Evolutionary conservation across 305 asterid genomes (phyloP).

Genomic region (Fraxinus dipetala): DNA sequence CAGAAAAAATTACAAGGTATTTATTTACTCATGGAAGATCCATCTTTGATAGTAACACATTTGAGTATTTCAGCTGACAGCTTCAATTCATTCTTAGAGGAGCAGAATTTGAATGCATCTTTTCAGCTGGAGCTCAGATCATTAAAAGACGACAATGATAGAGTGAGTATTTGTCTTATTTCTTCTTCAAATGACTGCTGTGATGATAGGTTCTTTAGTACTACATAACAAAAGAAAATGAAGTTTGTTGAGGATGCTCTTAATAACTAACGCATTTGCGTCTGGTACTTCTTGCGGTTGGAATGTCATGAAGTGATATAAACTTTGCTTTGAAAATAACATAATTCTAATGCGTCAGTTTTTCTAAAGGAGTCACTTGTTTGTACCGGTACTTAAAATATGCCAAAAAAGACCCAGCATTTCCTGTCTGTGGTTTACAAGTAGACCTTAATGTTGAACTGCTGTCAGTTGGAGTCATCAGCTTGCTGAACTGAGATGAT

Average conservation of each 20-base stretch:
- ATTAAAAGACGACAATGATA: conserved; percentile 55
- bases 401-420: background rate
- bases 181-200: background rate
- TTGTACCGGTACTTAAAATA: background rate
- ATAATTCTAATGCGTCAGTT: background rate
- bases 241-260: conserved; percentile 13
- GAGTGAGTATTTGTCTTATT: conserved; percentile 53
- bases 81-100: conserved; percentile 57
- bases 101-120: conserved; percentile 66
- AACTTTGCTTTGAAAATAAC: background rate
- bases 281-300: background rate
- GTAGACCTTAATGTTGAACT: background rate
- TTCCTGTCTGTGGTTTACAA: background rate
- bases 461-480: conserved; percentile 8
- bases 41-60: conserved; percentile 15
- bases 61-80: conserved; percentile 41
- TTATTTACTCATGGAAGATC: conserved; percentile 20
- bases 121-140: conserved; percentile 71
- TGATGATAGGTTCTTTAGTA: conserved; percentile 12
- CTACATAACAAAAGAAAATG: background rate
- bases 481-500: background rate
- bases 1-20: conserved; percentile 68
- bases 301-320: background rate
- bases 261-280: background rate
- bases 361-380: background rate